Conservation (phyloP, 2,329 filamentous ascomycete genomes). For the Venturia oleaginea region DNA sequence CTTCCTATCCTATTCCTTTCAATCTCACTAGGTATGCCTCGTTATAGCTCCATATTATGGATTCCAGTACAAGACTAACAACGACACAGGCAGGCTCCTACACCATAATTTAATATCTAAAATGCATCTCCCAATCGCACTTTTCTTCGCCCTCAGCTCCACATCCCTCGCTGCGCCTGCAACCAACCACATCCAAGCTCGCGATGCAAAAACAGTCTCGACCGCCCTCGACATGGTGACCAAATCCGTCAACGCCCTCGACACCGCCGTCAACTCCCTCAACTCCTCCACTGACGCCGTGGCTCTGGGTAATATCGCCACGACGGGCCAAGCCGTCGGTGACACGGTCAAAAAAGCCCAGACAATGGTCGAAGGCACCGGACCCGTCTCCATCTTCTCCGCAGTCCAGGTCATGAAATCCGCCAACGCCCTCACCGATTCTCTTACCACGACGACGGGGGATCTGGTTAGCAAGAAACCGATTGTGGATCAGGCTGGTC, state of each 20-base stretch:
- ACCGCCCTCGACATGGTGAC: neutral
- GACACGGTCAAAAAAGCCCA: neutral
- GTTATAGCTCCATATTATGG: neutral
- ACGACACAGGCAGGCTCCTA: neutral
- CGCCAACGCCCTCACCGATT: neutral
- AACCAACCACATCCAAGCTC: neutral
- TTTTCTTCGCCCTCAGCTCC: neutral
- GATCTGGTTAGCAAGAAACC: neutral
- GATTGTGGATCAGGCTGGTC: neutral
- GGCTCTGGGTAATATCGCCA: neutral
- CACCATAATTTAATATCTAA: neutral
- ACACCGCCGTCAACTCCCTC: neutral
- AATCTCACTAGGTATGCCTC: neutral
- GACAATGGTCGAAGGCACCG: conserved; percentile 3
- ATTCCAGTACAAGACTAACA: neutral
- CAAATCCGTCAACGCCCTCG: neutral
- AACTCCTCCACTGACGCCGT: neutral
- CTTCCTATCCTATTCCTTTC: neutral
- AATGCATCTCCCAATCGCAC: neutral
- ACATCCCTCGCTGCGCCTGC: neutral
- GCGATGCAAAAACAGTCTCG: neutral
- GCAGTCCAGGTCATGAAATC: neutral
- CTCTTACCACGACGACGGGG: neutral
- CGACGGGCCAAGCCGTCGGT: neutral
- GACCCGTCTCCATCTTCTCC: neutral